Evolutionary conservation across 2,329 filamentous ascomycete species (phyloP), one percentile per base, ranked within the genome.

Genomic region (Exophiala aquamarina): DNA sequence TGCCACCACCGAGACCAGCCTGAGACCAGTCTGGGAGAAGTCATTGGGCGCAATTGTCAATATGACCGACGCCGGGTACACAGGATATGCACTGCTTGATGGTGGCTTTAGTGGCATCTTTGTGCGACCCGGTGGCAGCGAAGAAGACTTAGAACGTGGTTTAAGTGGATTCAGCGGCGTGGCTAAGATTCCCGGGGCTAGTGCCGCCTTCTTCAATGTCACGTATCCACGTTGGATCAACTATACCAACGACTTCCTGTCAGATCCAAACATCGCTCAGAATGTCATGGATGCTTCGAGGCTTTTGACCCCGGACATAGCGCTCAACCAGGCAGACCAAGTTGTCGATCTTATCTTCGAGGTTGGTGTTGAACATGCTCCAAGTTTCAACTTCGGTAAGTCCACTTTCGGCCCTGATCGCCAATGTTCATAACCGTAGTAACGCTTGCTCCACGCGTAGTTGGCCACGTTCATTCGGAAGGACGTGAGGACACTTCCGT

Each of bases 241-340:
- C 10, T 65, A 63, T 44, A 40, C 47, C 19, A 48, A 59, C 14
- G 31, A 38, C 6, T 65, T 62, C 45, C 50, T 65, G 3, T 50
- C 43, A 20, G 63, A 65, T 44, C 62, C 59, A 10, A 63, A 65
- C 41, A 63, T 65, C 20, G 62, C 62, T 17, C 61, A 61, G 20
- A 65, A 65, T 39, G 56, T 61, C 19, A 61, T 63, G 31, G 62
- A 65, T 49, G 52, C 56, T 5, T 61, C 60, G 8, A 52, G 63
- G n/a, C 49, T 65, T 4, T 41, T 65, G 17, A 61, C 61, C 9
- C 42, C 55, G 9, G 48, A 62, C 8, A 56, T 61, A 9, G 43
- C 64, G 9, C 21, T 50, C 11, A 49, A 59, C n/a, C 49, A 58
- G 31, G 54, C 60, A 2, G 49, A 57, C 18, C 44, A 62, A 17